Conservation (phyloP, 495 filamentous ascomycete species). For the Neurospora sp. region DNA sequence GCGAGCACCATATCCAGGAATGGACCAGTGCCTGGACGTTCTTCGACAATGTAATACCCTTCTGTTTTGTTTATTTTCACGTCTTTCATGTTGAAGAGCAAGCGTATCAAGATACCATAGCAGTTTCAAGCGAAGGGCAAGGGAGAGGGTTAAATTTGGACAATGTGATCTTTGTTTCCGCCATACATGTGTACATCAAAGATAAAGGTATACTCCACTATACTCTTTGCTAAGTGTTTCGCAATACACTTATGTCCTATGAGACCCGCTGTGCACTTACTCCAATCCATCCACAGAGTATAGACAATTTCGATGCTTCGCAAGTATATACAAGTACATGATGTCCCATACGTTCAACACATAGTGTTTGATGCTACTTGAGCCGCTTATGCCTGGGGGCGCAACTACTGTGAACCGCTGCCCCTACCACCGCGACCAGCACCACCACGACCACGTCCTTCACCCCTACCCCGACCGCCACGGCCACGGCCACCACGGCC, state of each 20-base stretch:
- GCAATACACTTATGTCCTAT: background rate
- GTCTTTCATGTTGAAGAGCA: background rate
- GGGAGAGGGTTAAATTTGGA: background rate
- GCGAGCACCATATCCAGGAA: background rate
- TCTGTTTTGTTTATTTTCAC: background rate
- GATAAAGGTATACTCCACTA: background rate
- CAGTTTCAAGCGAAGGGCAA: background rate
- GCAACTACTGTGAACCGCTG: background rate
- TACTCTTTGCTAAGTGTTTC: background rate
- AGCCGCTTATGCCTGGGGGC: background rate
- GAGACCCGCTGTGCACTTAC: background rate
- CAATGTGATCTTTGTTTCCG: background rate
- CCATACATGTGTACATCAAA: background rate
- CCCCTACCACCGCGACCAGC: conserved; percentile 8
- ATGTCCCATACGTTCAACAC: background rate
- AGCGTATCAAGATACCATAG: background rate
- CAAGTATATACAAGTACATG: background rate
- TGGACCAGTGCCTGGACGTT: background rate
- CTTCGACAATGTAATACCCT: background rate
- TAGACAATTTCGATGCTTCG: background rate
- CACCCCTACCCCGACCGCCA: conserved; percentile 23
- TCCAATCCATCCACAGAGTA: background rate
- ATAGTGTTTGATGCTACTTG: background rate
- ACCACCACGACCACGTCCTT: conserved; percentile 15
- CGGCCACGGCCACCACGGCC: conserved; percentile 40